These are phyloP conservation scores for Fusarium sterilihyphosum DNA, from an alignment of 2,329 filamentous ascomycete genomes.

Conservation along the genomic window DNA sequence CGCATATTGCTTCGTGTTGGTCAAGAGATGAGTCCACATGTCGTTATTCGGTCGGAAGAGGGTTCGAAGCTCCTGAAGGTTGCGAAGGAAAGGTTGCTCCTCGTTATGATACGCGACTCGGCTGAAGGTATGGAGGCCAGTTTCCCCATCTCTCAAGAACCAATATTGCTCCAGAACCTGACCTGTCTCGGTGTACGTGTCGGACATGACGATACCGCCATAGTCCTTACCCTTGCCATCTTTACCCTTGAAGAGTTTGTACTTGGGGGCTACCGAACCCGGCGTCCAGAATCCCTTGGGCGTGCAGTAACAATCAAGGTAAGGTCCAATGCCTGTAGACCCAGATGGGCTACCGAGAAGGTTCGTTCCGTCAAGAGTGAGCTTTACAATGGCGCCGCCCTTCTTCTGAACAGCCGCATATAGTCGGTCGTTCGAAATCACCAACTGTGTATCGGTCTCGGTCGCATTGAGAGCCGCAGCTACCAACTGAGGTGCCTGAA, in stretches of 20 bases:
- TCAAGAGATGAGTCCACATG: constrained; percentile 71
- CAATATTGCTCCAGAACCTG: constrained; percentile 72
- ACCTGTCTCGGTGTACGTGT: constrained; percentile 66
- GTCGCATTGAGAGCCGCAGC: constrained; percentile 47
- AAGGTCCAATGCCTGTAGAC: constrained; percentile 61
- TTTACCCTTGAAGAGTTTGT: constrained; percentile 57
- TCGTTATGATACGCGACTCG: constrained; percentile 69
- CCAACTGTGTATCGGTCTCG: constrained; percentile 47
- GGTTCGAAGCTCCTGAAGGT: constrained; percentile 69
- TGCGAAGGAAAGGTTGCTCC: constrained; percentile 64
- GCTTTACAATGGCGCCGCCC: constrained; percentile 49
- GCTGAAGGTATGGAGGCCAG: constrained; percentile 69
- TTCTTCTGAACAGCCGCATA: constrained; percentile 51
- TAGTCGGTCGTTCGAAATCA: constrained; percentile 52
- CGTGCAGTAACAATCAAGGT: constrained; percentile 72
- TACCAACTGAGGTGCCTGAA: constrained; percentile 37
- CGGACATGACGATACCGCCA: constrained; percentile 67
- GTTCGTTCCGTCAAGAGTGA: constrained; percentile 54
- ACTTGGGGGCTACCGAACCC: constrained; percentile 56
- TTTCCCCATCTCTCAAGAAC: constrained; percentile 71
- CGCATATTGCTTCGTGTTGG: constrained; percentile 64
- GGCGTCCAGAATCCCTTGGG: constrained; percentile 69
- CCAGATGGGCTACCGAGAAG: constrained; percentile 57
- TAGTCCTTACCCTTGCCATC: constrained; percentile 62
- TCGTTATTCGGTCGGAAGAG: constrained; percentile 68